A percentile compares a stretch with the other conserved stretches of the same genome.
These are phyloP conservation scores for Prunus campanulata DNA, from an alignment of 306 rosid species.

Conservation along the genomic window DNA sequence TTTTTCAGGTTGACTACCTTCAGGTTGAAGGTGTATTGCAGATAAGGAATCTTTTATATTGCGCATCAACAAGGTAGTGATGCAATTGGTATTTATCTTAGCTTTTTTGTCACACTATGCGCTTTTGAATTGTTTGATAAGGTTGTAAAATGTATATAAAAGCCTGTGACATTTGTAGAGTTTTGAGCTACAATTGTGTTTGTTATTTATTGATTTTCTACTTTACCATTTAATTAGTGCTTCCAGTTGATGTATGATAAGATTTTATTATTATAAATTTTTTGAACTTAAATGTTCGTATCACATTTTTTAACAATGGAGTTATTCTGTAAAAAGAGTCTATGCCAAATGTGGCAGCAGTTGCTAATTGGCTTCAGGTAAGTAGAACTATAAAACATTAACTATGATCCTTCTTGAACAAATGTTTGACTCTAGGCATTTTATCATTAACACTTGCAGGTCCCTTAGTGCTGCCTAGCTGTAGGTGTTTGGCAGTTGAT, in stretches of 20 bases:
- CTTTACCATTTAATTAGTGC: not conserved
- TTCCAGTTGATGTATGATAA: not conserved
- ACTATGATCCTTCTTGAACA: conserved; percentile 1
- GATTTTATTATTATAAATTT: not conserved
- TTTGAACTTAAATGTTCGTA: not conserved
- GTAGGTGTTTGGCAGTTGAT: not conserved
- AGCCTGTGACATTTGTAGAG: not conserved
- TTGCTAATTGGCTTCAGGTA: conserved; percentile 98
- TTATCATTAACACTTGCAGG: not conserved
- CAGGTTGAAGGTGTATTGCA: conserved; percentile 84
- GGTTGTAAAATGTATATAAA: not conserved
- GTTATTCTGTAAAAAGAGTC: conserved; percentile 11
- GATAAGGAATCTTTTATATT: conserved; percentile 91
- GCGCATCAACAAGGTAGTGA: conserved; percentile 90
- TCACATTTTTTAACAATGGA: too few species aligned
- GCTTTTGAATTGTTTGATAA: not conserved
- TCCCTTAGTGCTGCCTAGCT: not conserved
- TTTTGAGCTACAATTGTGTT: not conserved
- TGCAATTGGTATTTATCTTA: conserved; percentile 16
- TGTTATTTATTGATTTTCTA: not conserved
- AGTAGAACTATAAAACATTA: conserved; percentile 28
- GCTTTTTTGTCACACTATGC: not conserved
- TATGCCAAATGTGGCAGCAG: conserved; percentile 96
- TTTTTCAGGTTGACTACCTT: conserved; percentile 85
- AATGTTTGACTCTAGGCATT: not conserved